phyloP scores from a whole-genome alignment of 2,329 filamentous ascomycete species.

The Colletotrichum truncatum region DNA sequence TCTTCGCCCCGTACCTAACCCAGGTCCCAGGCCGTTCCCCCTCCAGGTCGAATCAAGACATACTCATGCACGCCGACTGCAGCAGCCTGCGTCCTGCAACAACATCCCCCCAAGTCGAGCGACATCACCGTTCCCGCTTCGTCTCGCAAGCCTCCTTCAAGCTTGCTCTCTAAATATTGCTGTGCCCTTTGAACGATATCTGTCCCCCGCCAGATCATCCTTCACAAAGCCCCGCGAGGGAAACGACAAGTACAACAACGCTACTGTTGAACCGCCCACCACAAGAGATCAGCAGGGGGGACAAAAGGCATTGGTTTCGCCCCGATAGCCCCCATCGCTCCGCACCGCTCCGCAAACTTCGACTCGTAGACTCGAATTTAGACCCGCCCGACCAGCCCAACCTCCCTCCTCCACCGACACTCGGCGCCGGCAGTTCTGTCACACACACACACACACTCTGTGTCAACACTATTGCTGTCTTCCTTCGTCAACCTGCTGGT shows the following conservation, averaged over 20 bases:
- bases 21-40: background rate
- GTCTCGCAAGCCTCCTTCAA: background rate
- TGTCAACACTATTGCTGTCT: constrained; percentile 1
- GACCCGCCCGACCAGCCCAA: constrained; percentile 29
- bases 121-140: background rate
- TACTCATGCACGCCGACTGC: constrained; percentile 19
- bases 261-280: background rate
- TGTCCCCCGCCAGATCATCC: background rate
- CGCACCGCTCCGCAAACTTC: constrained; percentile 29
- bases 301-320: constrained; percentile 24
- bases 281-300: background rate
- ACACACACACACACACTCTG: constrained; percentile 5
- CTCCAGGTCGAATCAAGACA: constrained; percentile 14
- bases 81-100: constrained; percentile 21
- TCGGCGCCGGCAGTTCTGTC: constrained; percentile 29
- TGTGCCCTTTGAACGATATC: background rate
- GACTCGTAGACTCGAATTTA: constrained; percentile 25
- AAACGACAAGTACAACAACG: background rate
- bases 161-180: background rate
- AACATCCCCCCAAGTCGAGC: constrained; percentile 3
- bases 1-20: background rate
- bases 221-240: too few species aligned
- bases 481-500: background rate
- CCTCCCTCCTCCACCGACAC: constrained; percentile 29
- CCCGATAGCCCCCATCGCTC: constrained; percentile 29